These are phyloP conservation scores for Leccinum obscurum DNA, from an alignment of 768 basidiomycete genomes.

Conservation along the genomic window DNA sequence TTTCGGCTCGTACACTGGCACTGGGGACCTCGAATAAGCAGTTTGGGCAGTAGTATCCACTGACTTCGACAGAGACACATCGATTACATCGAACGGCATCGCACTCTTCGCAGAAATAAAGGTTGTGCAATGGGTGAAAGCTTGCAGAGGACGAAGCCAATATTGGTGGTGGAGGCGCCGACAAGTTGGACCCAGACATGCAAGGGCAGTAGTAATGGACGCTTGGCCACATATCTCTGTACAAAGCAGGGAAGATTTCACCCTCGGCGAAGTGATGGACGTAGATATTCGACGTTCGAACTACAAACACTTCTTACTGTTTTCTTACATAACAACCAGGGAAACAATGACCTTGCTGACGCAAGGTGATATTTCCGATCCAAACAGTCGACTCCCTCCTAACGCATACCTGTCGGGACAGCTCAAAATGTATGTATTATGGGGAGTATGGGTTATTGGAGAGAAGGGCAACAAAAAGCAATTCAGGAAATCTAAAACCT, in stretches of 20 bases:
- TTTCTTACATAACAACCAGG: slow-evolving; percentile 12
- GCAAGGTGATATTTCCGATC: neutral
- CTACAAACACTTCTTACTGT: slow-evolving; percentile 3
- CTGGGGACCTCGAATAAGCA: slow-evolving; percentile 98
- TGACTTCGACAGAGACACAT: slow-evolving; percentile 91
- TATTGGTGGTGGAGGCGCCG: slow-evolving; percentile 66
- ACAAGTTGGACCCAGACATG: slow-evolving; percentile 46
- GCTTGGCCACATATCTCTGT: slow-evolving; percentile 39
- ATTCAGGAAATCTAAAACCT: too few relatives aligned
- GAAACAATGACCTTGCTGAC: too few relatives aligned
- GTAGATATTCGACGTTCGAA: neutral
- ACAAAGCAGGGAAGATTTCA: too few relatives aligned
- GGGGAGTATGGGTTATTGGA: too few relatives aligned
- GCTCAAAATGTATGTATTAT: too few relatives aligned
- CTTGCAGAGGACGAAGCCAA: slow-evolving; percentile 75
- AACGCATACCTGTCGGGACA: too few relatives aligned
- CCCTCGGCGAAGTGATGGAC: neutral
- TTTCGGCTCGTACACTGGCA: slow-evolving; percentile 97
- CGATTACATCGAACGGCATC: slow-evolving; percentile 92
- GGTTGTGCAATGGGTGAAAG: slow-evolving; percentile 79
- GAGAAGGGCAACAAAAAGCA: too few relatives aligned
- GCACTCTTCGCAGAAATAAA: slow-evolving; percentile 99
- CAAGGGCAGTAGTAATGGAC: slow-evolving; percentile 76
- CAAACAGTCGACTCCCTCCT: neutral
- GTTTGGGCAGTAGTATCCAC: slow-evolving; percentile 97